Evolutionary conservation across 2,329 filamentous ascomycete species (phyloP), one percentile per base, ranked within the genome.

Genomic region (Herpotrichia juniperi): DNA sequence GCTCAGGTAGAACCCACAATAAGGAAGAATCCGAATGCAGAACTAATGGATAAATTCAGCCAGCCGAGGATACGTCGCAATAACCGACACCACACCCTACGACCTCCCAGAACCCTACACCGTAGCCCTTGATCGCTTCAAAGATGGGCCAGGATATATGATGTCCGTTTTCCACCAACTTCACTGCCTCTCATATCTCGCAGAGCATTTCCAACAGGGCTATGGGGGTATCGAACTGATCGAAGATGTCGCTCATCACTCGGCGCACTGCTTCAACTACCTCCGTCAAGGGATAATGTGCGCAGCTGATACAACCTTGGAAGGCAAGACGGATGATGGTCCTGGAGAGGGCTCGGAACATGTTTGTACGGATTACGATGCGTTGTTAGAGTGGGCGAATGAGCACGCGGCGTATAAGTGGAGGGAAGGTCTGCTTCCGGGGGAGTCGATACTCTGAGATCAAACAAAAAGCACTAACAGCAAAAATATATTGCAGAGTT

Each of bases 261-360:
- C 55, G 2, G 61, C 56, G 22, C 64, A 68, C 32, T 68, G 65
- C 42, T 67, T 68, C 45, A 61, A 66, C 17, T 68, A 67, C 42
- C 35, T 68, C 3, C 37, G 65, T 2, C 62, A 68, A 22, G 60
- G 58, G 1, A 58, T 68, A 25, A 65, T 58, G 50, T 68, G 65
- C 32, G 55, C 58, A 26, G 64, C 61, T 2, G 65, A 68, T 45
- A 62, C 57, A 25, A 68, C 61, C 16, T 22, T 68, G 14, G 64
- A 66, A 48, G 59, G 62, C 1, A 54, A 63, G 49, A 64, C 50
- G 17, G 54, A 52, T 3, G 54, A 37, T 1, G 52, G 52, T 8
- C 45, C 56, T 2, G 61, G 59, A 5, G 63, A 64, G 53, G 65
- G 62, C 5, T 48, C 42, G 7, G 57, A 55, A 48, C 58, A 66